Percentiles rank a stretch among this genome's conserved stretches.
These are phyloP conservation scores for Rhizophora mangle DNA, from an alignment of 345 rosid species.

Conservation along the genomic window DNA sequence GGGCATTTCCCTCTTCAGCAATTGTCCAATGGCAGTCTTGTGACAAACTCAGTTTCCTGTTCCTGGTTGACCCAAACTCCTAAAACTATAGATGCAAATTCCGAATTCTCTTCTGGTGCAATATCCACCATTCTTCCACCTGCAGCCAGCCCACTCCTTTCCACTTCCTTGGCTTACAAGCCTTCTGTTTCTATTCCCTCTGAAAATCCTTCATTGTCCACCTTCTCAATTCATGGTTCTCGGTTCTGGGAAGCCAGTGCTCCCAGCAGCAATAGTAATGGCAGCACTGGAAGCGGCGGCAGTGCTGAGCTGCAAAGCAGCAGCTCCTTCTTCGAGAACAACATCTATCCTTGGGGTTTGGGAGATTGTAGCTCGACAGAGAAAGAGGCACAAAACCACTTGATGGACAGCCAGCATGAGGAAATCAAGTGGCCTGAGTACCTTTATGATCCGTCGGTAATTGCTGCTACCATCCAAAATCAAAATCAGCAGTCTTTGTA, in stretches of 20 bases:
- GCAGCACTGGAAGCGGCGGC: conserved; percentile 41
- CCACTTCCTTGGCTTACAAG: conserved; percentile 38
- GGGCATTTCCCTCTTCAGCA: conserved; percentile 40
- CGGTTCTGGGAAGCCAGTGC: conserved; percentile 44
- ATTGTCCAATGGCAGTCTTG: conserved; percentile 35
- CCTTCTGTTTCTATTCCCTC: conserved; percentile 31
- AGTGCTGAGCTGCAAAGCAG: conserved; percentile 47
- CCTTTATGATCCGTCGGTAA: conserved; percentile 40
- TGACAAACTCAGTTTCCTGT: conserved; percentile 27
- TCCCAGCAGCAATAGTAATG: conserved; percentile 33
- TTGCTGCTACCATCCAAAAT: conserved; percentile 56
- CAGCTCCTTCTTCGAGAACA: conserved; percentile 49
- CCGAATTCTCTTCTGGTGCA: conserved; percentile 34
- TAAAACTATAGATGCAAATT: conserved; percentile 33
- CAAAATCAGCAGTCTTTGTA: conserved; percentile 53
- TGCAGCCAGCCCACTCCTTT: conserved; percentile 32
- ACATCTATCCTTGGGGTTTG: conserved; percentile 53
- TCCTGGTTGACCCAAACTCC: conserved; percentile 36
- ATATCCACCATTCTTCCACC: conserved; percentile 34
- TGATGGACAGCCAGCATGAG: conserved; percentile 33
- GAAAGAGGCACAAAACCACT: conserved; percentile 38
- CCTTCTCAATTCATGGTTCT: conserved; percentile 29
- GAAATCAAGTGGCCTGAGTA: conserved; percentile 49
- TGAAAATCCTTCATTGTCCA: conserved; percentile 35
- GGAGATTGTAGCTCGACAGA: conserved; percentile 42